Percentiles rank a stretch among this genome's conserved stretches.
Conservation (phyloP, 768 basidiomycete genomes). For the Mycena rosella region DNA sequence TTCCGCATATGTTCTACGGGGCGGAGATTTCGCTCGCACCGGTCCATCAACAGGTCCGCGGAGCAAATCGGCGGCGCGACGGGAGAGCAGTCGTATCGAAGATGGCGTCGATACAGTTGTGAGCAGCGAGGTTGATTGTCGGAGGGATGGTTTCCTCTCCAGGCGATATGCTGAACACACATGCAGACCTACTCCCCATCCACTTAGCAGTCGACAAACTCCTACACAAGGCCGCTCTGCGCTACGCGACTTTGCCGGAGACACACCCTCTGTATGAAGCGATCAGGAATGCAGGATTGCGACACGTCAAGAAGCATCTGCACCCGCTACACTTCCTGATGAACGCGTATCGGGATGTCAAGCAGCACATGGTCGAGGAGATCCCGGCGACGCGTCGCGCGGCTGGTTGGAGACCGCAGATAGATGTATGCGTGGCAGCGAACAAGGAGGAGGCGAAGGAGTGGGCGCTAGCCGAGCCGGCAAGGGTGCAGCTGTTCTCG, state of each 20-base stretch:
- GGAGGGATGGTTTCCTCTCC: not conserved
- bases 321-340: constrained; percentile 22
- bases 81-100: not conserved
- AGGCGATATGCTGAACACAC: not conserved
- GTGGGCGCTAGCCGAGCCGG: constrained; percentile 17
- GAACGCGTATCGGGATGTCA: not conserved
- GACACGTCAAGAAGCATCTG: constrained; percentile 22
- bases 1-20: not conserved
- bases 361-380: not conserved
- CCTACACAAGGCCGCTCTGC: not conserved
- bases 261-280: not conserved
- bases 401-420: not conserved
- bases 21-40: not conserved
- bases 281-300: not conserved
- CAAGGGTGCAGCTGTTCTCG: constrained; percentile 29
- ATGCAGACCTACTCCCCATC: not conserved
- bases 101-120: not conserved
- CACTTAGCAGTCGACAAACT: not conserved
- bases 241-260: not conserved
- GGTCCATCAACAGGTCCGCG: not conserved
- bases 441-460: constrained; percentile 22
- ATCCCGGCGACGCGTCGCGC: not conserved
- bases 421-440: constrained; percentile 1
- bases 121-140: not conserved
- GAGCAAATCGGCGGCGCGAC: not conserved